Conservation (phyloP, 2,329 filamentous ascomycete genomes). For the Juglanconis sp. region DNA sequence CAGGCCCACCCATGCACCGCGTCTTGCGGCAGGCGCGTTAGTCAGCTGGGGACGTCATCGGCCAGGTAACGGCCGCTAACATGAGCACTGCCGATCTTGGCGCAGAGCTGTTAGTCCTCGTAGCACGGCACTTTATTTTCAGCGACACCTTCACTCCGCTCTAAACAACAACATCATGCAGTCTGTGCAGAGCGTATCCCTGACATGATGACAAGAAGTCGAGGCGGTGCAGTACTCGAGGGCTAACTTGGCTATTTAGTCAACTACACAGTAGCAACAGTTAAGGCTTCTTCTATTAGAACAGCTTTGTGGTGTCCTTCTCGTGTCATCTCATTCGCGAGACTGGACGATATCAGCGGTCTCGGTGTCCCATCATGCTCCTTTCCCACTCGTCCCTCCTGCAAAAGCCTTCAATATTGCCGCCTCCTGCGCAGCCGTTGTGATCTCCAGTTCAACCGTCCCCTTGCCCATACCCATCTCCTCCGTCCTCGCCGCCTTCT, state of each 20-base stretch:
- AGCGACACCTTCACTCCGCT: neutral
- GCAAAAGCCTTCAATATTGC: constrained; percentile 23
- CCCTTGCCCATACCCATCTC: neutral
- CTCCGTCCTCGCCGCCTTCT: constrained; percentile 2
- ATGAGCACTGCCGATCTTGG: neutral
- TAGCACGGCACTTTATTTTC: too few relatives aligned
- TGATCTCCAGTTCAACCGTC: constrained; percentile 22
- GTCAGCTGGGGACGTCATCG: too few relatives aligned
- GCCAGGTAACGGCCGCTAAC: neutral
- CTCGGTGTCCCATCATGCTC: neutral
- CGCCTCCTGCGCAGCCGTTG: constrained; percentile 21
- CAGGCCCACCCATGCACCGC: neutral
- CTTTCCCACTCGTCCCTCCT: constrained; percentile 3
- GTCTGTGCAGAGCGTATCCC: too few relatives aligned
- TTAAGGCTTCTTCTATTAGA: too few relatives aligned
- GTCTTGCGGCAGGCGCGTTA: neutral
- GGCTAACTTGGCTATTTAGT: too few relatives aligned
- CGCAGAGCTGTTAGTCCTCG: neutral
- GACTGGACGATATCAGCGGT: too few relatives aligned
- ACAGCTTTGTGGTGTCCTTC: neutral
- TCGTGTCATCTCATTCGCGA: too few relatives aligned
- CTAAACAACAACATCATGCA: too few relatives aligned
- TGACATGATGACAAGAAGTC: too few relatives aligned
- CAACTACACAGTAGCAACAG: too few relatives aligned
- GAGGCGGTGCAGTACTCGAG: too few relatives aligned